Conservation (phyloP, 768 basidiomycete species). For the Mycena galericulata region DNA sequence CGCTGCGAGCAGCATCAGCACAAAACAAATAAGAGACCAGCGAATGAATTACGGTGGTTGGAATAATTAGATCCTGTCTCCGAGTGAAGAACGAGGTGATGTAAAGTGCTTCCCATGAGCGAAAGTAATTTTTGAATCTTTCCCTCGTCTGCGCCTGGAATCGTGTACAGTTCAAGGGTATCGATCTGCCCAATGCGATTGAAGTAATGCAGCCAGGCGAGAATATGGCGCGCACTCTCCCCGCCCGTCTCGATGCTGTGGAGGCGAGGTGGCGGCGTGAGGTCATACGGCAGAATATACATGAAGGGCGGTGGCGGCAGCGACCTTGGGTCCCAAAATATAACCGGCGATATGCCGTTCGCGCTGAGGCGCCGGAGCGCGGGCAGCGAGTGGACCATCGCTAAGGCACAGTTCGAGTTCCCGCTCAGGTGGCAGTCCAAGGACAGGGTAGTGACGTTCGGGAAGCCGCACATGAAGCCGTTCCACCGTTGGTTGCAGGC, state of each 20-base stretch:
- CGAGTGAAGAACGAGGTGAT: background rate
- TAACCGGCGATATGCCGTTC: background rate
- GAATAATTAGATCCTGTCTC: background rate
- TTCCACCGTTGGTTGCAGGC: background rate
- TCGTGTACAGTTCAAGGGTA: background rate
- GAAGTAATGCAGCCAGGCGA: conserved; percentile 1
- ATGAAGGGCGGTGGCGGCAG: background rate
- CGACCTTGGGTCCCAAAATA: conserved; percentile 2
- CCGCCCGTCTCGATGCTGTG: conserved; percentile 1
- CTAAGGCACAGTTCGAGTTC: conserved; percentile 10
- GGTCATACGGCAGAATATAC: background rate
- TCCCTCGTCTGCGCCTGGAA: background rate
- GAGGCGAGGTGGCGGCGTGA: conserved; percentile 15
- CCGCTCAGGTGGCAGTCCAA: conserved; percentile 9
- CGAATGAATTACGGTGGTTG: background rate
- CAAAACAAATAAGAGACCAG: background rate
- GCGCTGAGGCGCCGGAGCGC: background rate
- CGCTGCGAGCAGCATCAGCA: background rate
- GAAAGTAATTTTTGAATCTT: background rate
- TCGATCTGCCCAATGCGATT: conserved; percentile 4
- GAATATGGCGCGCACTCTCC: background rate
- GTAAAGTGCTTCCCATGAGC: background rate
- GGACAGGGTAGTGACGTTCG: conserved; percentile 7
- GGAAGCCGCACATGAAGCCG: conserved; percentile 14
- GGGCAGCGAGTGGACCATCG: conserved; percentile 11